Base-by-base conservation (phyloP, 768 basidiomycete genomes). In the Austroboletus eburneus region DNA sequence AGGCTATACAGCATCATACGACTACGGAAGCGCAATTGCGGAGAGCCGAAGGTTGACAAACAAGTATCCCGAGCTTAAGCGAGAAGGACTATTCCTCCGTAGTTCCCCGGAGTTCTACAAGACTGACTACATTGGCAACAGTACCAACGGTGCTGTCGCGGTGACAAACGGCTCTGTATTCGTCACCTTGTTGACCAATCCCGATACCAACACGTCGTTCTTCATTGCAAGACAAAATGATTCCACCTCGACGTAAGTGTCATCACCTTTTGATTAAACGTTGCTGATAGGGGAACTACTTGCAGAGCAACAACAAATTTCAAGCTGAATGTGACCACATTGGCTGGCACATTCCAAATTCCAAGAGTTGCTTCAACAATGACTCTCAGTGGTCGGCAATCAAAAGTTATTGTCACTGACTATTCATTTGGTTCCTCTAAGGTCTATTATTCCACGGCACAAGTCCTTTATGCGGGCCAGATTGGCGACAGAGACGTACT, bases 81-180 rank as follows among this genome's bases (percentile, higher is more conserved):
- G 81, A 17, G 80, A 91, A 58, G 83, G 78, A 16, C 62, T 90
- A 16, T 92, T 92, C 73, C 65, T 91, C 17, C 81, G 90, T 22
- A 86, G 83, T 52, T 84, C 86, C 0, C 82, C 79, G 0, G 84
- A 85, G 39, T 87, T 91, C 60, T 79, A 81, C 65, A 86, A 90
- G 68, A 92, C 89, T 0, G 76, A 88, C 51, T 78, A 81, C 74
- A 69, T 89, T 18, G 83, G 80, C 4, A 77, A 87, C 55, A 73
- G 79, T 20, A 76, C 72, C 20, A 76, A 70, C 12, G 80, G 79
- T 30, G 64, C 63, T 12, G 72, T 75, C 21, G 56, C 51, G 0
- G 57, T 72, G 35, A 63, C 68, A n/a, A 76, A 76, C 47, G 48
- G 74, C 0, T 71, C 69, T 3, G 77, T 74, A 4, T 85, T 81